phyloP scores from a whole-genome alignment of 2,329 filamentous ascomycete genomes.

The Neofusicoccum kwambonambiense region DNA sequence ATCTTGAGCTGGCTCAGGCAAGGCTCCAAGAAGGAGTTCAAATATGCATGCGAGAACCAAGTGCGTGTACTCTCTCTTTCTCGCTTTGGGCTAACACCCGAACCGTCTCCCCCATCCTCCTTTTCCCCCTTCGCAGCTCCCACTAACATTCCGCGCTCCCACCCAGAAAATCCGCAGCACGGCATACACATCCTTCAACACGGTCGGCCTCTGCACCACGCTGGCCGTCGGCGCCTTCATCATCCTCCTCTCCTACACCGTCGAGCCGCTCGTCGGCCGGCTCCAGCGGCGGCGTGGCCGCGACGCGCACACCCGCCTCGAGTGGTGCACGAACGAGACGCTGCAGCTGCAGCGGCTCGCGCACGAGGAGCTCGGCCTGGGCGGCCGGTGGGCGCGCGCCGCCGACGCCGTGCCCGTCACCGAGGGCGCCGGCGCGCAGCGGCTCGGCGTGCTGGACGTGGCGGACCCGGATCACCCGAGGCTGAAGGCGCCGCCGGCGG shows the following conservation, averaged over 20 bases:
- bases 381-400: slow-evolving; percentile 19
- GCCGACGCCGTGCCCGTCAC: slow-evolving; percentile 3
- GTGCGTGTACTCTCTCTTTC: not conserved
- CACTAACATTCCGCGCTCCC: not conserved
- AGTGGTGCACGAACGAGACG: slow-evolving; percentile 18
- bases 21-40: not conserved
- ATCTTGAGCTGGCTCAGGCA: not conserved
- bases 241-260: slow-evolving; percentile 21
- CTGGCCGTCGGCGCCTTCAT: slow-evolving; percentile 24
- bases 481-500: not conserved
- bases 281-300: slow-evolving; percentile 16
- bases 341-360: too few species aligned
- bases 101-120: not conserved
- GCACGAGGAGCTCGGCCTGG: not conserved
- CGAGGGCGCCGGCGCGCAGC: not conserved
- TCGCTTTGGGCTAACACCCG: too few species aligned
- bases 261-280: slow-evolving; percentile 3
- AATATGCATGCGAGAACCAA: not conserved
- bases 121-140: too few species aligned
- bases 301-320: slow-evolving; percentile 19
- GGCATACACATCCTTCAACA: slow-evolving; percentile 20
- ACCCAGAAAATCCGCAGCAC: slow-evolving; percentile 22
- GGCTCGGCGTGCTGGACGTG: slow-evolving; percentile 5
- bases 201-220: slow-evolving; percentile 27
- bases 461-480: not conserved